phyloP scores from a whole-genome alignment of 176 grass and related monocot genomes.

The Carex cristatella region DNA sequence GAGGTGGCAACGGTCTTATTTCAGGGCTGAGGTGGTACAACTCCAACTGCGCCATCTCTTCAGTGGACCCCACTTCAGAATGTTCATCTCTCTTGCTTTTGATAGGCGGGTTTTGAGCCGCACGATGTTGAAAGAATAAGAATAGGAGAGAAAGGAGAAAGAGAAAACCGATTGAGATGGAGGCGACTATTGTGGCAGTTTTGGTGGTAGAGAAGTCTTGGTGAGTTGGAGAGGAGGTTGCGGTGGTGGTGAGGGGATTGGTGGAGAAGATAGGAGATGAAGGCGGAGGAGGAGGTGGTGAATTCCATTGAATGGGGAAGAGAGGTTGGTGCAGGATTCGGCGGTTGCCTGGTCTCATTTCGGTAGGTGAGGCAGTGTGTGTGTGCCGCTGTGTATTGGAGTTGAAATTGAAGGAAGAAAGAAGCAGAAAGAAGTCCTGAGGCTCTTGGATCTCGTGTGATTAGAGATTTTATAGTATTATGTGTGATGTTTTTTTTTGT shows the following conservation, averaged over 20 bases:
- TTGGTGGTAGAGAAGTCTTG: constrained; percentile 30
- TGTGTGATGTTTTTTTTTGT: not conserved
- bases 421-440: not conserved
- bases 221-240: constrained; percentile 7
- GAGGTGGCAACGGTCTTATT: constrained; percentile 32
- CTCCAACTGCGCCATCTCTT: not conserved
- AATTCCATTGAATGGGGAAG: constrained; percentile 32
- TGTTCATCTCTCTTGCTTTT: not conserved
- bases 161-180: constrained; percentile 29
- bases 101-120: not conserved
- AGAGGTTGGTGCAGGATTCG: constrained; percentile 53
- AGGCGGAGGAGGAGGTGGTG: constrained; percentile 35
- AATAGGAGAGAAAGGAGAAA: constrained; percentile 33
- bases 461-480: not conserved
- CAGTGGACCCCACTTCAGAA: not conserved
- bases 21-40: not conserved
- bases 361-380: not conserved
- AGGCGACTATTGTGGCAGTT: constrained; percentile 44
- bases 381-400: not conserved
- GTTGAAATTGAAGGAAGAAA: not conserved
- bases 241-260: not conserved
- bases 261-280: not conserved
- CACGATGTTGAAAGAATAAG: constrained; percentile 40
- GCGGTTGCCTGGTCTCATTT: not conserved
- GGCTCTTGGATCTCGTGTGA: not conserved